Evolutionary conservation across 306 rosid species (phyloP).

Genomic region (Cicer chorassanicum): DNA sequence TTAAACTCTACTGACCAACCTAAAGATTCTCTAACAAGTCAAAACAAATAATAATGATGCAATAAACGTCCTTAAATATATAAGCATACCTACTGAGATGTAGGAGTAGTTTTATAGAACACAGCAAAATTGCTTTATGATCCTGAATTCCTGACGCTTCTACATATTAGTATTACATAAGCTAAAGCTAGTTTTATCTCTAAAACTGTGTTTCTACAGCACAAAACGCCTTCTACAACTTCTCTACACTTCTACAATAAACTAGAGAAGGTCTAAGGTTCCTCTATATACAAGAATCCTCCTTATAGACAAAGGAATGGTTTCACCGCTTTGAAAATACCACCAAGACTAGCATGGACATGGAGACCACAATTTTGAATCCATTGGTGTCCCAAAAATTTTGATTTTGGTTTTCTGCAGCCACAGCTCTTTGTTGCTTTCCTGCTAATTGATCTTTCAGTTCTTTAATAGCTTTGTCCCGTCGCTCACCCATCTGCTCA

Average conservation of each 20-base stretch:
- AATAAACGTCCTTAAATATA: neutral
- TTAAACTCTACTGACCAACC: neutral
- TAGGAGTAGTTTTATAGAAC: neutral
- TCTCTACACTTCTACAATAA: conserved; percentile 41
- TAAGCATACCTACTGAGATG: conserved; percentile 8
- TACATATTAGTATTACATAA: conserved; percentile 35
- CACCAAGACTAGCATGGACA: conserved; percentile 89
- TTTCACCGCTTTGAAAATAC: conserved; percentile 84
- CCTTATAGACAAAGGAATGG: conserved; percentile 21
- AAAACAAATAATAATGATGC: conserved; percentile 1
- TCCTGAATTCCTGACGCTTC: conserved; percentile 31
- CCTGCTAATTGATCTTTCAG: conserved; percentile 75
- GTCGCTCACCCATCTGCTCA: conserved; percentile 87
- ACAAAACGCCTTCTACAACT: conserved; percentile 50
- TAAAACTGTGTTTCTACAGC: conserved; percentile 49
- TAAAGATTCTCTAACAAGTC: neutral
- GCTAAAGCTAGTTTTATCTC: conserved; percentile 45
- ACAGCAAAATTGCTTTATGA: conserved; percentile 39
- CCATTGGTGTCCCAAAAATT: conserved; percentile 90
- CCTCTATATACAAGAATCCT: conserved; percentile 45
- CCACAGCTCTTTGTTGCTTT: conserved; percentile 57
- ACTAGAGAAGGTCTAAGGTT: conserved; percentile 9
- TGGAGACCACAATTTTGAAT: conserved; percentile 76
- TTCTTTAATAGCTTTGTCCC: conserved; percentile 89
- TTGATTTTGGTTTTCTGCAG: conserved; percentile 58